Conservation (phyloP, 768 basidiomycete species). For the Dacryopinax primogenitus region DNA sequence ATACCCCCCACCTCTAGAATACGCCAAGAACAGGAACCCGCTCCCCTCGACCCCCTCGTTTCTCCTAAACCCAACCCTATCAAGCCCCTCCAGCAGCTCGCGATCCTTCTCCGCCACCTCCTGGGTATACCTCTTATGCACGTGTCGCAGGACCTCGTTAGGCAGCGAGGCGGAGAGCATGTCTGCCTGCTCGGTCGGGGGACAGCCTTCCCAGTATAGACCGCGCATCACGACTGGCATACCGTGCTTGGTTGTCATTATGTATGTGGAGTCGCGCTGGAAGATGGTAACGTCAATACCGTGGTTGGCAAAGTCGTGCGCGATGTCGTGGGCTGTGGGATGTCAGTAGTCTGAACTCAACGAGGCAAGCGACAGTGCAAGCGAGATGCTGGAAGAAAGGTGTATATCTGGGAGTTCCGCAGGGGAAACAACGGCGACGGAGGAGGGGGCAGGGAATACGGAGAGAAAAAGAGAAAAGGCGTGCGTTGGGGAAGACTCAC, state of each 20-base stretch:
- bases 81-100: slow-evolving; percentile 43
- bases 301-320: slow-evolving; percentile 34
- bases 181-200: slow-evolving; percentile 41
- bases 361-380: too few relatives aligned
- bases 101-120: slow-evolving; percentile 45
- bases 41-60: slow-evolving; percentile 40
- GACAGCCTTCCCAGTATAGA: slow-evolving; percentile 38
- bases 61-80: slow-evolving; percentile 44
- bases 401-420: too few relatives aligned
- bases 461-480: too few relatives aligned
- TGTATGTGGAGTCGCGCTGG: slow-evolving; percentile 47
- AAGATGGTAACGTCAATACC: slow-evolving; percentile 35
- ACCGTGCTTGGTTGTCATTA: slow-evolving; percentile 37
- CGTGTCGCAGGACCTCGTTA: slow-evolving; percentile 25
- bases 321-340: slow-evolving; percentile 37
- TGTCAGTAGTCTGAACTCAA: slow-evolving; percentile 10
- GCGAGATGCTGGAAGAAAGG: too few relatives aligned
- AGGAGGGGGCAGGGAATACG: too few relatives aligned
- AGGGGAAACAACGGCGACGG: too few relatives aligned
- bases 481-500: too few relatives aligned
- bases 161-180: slow-evolving; percentile 39
- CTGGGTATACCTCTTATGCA: slow-evolving; percentile 30
- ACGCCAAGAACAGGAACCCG: slow-evolving; percentile 40
- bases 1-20: slow-evolving; percentile 45
- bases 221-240: slow-evolving; percentile 23